A percentile compares a stretch with the other conserved stretches of the same genome.
Conservation (phyloP, 2,329 filamentous ascomycete genomes). For the Aspergillus sp. region DNA sequence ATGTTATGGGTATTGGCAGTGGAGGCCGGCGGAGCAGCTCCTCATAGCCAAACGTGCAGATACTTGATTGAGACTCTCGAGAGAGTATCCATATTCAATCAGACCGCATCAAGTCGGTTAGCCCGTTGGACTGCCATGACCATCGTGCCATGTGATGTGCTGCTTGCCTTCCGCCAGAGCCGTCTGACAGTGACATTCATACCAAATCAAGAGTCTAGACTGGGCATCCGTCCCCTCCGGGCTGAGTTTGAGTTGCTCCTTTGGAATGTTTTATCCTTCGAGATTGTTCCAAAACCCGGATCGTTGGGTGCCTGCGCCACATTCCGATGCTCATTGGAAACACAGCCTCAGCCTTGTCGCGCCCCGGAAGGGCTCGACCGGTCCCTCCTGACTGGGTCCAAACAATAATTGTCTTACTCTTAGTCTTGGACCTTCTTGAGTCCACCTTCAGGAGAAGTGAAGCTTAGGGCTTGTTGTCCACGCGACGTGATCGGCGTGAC, state of each 20-base stretch:
- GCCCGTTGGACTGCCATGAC: no score
- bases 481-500: neutral
- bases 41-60: neutral
- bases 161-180: no score
- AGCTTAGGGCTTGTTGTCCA: neutral
- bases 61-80: neutral
- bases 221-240: neutral
- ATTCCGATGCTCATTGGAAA: neutral
- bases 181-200: no score
- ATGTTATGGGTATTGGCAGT: neutral
- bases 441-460: neutral
- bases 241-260: neutral
- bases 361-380: neutral
- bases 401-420: neutral
- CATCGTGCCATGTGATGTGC: no score
- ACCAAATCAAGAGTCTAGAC: neutral
- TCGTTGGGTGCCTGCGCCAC: neutral
- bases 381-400: neutral
- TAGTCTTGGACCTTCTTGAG: neutral
- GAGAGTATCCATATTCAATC: neutral
- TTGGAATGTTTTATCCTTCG: neutral
- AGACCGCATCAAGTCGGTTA: neutral
- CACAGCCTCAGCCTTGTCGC: slow-evolving; percentile 7
- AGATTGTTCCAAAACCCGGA: neutral
- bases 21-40: neutral